Evolutionary conservation across 257 asterid genomes (phyloP).

Genomic region (Thymus quinquecostatus): DNA sequence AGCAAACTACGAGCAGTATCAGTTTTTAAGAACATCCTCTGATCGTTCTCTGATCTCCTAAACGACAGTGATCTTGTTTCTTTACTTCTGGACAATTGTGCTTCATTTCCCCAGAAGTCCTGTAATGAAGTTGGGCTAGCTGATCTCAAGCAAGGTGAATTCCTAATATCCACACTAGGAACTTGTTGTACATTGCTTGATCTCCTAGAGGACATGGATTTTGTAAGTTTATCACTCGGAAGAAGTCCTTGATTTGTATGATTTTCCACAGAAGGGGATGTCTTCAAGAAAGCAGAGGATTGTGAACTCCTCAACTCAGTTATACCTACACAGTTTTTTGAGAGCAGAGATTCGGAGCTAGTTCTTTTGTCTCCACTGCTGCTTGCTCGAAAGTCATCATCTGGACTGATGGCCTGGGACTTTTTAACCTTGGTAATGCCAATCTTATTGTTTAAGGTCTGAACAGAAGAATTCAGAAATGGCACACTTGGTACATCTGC

Average conservation of each 20-base stretch:
- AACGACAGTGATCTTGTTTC: conserved; percentile 37
- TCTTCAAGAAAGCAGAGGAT: conserved; percentile 25
- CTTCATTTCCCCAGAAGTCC: conserved; percentile 38
- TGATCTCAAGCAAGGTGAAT: conserved; percentile 39
- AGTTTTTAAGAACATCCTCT: conserved; percentile 16
- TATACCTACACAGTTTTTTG: conserved; percentile 24
- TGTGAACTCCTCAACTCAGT: conserved; percentile 28
- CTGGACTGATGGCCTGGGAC: conserved; percentile 23
- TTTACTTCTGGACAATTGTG: conserved; percentile 27
- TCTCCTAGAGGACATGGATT: conserved; percentile 33
- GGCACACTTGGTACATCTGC: conserved; percentile 22
- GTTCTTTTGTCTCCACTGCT: conserved; percentile 26
- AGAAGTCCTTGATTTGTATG: conserved; percentile 30
- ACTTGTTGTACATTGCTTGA: conserved; percentile 37
- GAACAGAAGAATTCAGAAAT: conserved; percentile 25
- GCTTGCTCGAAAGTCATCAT: conserved; percentile 24
- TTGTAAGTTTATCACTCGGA: conserved; percentile 25
- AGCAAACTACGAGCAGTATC: conserved; percentile 20
- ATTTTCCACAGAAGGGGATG: conserved; percentile 25
- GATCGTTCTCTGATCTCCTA: conserved; percentile 34
- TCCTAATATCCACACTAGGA: conserved; percentile 34
- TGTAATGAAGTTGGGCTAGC: conserved; percentile 28
- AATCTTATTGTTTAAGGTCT: conserved; percentile 20
- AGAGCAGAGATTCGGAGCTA: neutral
- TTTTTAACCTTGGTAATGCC: conserved; percentile 13